phyloP scores from a whole-genome alignment of 768 basidiomycete species.

The Leccinum truebloodii region DNA sequence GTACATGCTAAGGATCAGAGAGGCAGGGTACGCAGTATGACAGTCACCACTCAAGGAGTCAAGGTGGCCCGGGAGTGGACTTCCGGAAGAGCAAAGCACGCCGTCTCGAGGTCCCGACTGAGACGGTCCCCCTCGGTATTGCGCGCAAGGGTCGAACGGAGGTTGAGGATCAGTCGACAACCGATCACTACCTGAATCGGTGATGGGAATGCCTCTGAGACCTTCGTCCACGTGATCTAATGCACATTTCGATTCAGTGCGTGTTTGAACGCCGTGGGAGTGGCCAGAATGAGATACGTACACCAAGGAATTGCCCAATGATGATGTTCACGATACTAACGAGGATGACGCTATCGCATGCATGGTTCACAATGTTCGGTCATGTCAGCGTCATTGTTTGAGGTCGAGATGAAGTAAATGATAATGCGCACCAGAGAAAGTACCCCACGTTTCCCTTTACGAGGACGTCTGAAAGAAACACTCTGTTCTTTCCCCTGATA shows the following conservation, averaged over 20 bases:
- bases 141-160: neutral
- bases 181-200: neutral
- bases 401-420: neutral
- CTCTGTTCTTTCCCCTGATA: no score
- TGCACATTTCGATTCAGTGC: neutral
- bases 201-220: constrained; percentile 10
- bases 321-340: neutral
- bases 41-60: no score
- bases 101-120: neutral
- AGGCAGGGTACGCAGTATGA: no score
- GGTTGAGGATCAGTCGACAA: neutral
- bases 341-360: neutral
- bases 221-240: neutral
- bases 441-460: constrained; percentile 2
- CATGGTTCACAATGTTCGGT: neutral
- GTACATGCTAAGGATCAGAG: no score
- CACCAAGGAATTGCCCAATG: constrained; percentile 2
- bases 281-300: neutral
- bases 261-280: neutral
- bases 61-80: neutral
- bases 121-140: neutral
- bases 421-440: constrained; percentile 2
- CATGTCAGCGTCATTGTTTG: neutral
- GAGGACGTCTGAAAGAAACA: neutral
- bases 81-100: neutral